Evolutionary conservation across 2,329 filamentous ascomycete species (phyloP).

Genomic region (Aspergillus quadrilineatus): DNA sequence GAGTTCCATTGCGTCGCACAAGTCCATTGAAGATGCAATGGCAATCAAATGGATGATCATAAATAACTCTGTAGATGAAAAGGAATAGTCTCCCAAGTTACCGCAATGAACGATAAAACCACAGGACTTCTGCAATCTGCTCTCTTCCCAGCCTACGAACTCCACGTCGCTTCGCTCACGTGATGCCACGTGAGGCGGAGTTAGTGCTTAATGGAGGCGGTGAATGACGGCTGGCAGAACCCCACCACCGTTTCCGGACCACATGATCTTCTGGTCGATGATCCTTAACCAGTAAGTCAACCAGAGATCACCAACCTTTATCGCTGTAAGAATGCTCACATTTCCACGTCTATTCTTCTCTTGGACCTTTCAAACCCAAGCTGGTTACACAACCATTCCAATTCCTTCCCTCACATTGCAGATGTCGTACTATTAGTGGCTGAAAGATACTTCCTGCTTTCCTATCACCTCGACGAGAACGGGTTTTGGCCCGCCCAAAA

Average conservation of each 20-base stretch:
- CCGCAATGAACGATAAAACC: background rate
- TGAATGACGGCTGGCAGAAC: background rate
- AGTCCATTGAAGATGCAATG: background rate
- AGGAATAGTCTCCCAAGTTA: background rate
- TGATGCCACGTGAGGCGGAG: background rate
- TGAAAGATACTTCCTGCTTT: background rate
- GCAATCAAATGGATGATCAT: background rate
- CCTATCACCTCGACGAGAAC: background rate
- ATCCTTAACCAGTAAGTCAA: no score
- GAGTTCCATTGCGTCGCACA: background rate
- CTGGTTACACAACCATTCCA: background rate
- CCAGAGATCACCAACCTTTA: background rate
- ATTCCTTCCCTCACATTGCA: background rate
- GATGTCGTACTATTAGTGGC: background rate
- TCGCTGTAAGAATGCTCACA: background rate
- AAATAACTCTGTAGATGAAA: background rate
- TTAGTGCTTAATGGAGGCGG: background rate
- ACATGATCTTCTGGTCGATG: no score
- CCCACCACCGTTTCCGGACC: no score
- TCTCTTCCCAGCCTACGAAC: background rate
- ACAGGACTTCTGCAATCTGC: background rate
- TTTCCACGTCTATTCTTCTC: background rate
- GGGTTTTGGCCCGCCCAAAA: background rate
- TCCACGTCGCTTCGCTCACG: background rate
- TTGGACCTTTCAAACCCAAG: background rate